A percentile compares a stretch with the other conserved stretches of the same genome.
Evolutionary conservation across 805 yeast genomes (phyloP).

Genomic region (Dipodascus albidus): DNA sequence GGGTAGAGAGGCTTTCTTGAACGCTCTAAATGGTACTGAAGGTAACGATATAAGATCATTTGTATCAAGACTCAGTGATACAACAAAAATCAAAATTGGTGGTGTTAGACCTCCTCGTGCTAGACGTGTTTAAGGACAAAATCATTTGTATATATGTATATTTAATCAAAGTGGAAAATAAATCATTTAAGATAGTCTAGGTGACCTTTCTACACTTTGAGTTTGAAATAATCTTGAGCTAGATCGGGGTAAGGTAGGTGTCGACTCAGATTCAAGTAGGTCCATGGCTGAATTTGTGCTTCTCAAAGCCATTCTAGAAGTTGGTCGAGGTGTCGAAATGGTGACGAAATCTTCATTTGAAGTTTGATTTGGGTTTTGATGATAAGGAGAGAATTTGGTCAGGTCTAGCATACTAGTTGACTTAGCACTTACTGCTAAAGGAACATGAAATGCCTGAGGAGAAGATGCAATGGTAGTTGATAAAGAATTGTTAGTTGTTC

Average conservation of each 20-base stretch:
- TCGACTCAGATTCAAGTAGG: background rate
- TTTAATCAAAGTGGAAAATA: background rate
- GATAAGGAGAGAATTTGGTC: background rate
- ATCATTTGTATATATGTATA: background rate
- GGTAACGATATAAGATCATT: conserved; percentile 58
- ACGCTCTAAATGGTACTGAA: conserved; percentile 82
- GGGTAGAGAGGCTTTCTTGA: conserved; percentile 78
- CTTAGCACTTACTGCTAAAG: background rate
- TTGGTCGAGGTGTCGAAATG: background rate
- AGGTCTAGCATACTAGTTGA: conserved; percentile 1
- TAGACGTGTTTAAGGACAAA: conserved; percentile 32
- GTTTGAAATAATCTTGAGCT: background rate
- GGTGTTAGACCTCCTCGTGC: conserved; percentile 78
- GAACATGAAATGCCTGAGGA: background rate
- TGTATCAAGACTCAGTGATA: conserved; percentile 62
- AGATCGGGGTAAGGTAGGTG: background rate
- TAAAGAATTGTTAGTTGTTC: background rate
- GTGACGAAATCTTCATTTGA: background rate
- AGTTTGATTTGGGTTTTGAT: background rate
- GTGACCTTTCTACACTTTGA: background rate
- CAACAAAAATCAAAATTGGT: conserved; percentile 80
- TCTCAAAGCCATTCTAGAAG: background rate
- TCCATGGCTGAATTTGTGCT: background rate
- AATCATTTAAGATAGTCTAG: background rate
- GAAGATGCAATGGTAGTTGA: background rate